Percentiles rank a stretch among this genome's conserved stretches.
These are phyloP conservation scores for Aspergillus fischeri DNA, from an alignment of 2,329 filamentous ascomycete species.

Conservation along the genomic window DNA sequence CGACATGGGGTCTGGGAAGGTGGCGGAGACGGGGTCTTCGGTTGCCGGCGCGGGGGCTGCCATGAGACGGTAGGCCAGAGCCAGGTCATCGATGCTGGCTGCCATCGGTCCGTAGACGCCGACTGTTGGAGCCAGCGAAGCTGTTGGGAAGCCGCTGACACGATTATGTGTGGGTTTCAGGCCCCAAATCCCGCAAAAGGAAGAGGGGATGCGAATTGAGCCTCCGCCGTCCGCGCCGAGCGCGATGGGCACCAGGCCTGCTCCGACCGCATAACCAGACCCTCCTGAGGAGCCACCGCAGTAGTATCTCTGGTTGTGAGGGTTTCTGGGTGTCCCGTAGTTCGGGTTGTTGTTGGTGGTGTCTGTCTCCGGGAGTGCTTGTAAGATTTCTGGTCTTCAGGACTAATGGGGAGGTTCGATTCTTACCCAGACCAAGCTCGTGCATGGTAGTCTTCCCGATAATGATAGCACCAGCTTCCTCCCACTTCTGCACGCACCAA, in stretches of 20 bases:
- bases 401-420: background rate
- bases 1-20: constrained; percentile 54
- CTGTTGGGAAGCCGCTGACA: constrained; percentile 55
- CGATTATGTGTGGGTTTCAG: constrained; percentile 75
- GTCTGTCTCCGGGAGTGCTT: constrained; percentile 42
- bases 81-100: constrained; percentile 70
- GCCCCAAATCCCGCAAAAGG: constrained; percentile 76
- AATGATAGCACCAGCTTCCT: constrained; percentile 70
- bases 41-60: constrained; percentile 61
- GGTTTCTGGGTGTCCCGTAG: constrained; percentile 73
- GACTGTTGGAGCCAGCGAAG: constrained; percentile 57
- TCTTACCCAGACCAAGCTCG: constrained; percentile 65
- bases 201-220: constrained; percentile 67
- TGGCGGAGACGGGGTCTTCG: constrained; percentile 54
- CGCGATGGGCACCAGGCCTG: constrained; percentile 67
- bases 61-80: constrained; percentile 77
- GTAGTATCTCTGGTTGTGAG: constrained; percentile 71
- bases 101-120: constrained; percentile 73
- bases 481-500: constrained; percentile 68
- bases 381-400: constrained; percentile 1
- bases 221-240: constrained; percentile 74
- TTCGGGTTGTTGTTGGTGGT: constrained; percentile 78
- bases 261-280: constrained; percentile 64
- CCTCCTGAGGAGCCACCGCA: constrained; percentile 78
- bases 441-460: constrained; percentile 78